These are phyloP conservation scores for Sambucus nigra DNA, from an alignment of 129 eudicot species.

Conservation along the genomic window DNA sequence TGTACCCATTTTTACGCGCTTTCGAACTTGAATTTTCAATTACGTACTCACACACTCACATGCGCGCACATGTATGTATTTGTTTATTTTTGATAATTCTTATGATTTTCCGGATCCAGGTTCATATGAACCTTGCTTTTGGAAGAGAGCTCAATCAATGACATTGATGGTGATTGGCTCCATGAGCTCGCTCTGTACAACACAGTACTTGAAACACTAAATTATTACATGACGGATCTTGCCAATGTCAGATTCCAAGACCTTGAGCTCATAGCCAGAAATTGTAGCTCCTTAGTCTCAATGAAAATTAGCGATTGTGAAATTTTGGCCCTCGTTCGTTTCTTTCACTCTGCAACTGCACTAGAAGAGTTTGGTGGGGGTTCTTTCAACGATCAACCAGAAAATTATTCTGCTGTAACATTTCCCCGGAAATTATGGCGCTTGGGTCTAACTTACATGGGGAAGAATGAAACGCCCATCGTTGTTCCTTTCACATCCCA, in stretches of 20 bases:
- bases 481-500: constrained; percentile 13
- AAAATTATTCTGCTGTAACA: constrained; percentile 7
- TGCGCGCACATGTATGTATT: no score
- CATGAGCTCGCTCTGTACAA: constrained; percentile 29
- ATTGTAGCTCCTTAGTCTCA: constrained; percentile 20
- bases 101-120: constrained; percentile 12
- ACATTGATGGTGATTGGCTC: constrained; percentile 29
- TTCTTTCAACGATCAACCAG: constrained; percentile 10
- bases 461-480: constrained; percentile 15
- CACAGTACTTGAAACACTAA: constrained; percentile 17
- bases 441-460: constrained; percentile 23
- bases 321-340: constrained; percentile 8
- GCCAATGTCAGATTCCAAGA: constrained; percentile 16
- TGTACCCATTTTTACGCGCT: no score
- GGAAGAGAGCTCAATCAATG: constrained; percentile 24
- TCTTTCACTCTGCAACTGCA: constrained; percentile 13
- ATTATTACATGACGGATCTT: constrained; percentile 25
- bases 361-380: constrained; percentile 32
- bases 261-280: constrained; percentile 26
- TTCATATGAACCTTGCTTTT: constrained; percentile 19
- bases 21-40: no score
- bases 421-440: constrained; percentile 15
- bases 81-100: background rate
- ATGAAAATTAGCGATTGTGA: constrained; percentile 25
- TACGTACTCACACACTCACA: no score